phyloP scores from a whole-genome alignment of 2,329 filamentous ascomycete species.

The Trichoderma sp. region DNA sequence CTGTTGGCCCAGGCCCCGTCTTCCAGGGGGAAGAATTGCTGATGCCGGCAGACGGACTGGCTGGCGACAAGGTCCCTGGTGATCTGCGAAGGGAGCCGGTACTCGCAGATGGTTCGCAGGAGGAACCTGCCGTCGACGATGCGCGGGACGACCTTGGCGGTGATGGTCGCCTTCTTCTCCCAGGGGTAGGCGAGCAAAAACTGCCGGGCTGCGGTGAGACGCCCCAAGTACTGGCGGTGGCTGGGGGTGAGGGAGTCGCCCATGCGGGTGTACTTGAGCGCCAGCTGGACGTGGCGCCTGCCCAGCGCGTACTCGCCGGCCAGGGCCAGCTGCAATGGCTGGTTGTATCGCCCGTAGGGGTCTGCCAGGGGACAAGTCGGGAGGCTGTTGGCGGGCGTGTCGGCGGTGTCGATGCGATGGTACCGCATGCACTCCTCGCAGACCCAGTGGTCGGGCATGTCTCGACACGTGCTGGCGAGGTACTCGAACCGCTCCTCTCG shows the following conservation, averaged over 20 bases:
- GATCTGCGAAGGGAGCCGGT: background rate
- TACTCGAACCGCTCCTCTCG: constrained; percentile 5
- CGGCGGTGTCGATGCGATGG: background rate
- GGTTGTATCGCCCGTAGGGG: background rate
- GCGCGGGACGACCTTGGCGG: background rate
- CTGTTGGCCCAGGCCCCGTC: background rate
- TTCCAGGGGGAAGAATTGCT: background rate
- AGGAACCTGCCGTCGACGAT: constrained; percentile 8
- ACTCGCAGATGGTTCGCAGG: background rate
- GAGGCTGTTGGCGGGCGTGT: background rate
- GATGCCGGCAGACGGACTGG: constrained; percentile 8
- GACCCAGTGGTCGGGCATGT: constrained; percentile 29
- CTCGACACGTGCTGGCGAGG: constrained; percentile 23
- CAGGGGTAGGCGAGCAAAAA: background rate
- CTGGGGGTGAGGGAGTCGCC: background rate
- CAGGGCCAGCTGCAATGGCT: background rate
- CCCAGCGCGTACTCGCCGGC: background rate
- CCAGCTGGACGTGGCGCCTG: constrained; percentile 27
- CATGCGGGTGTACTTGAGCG: constrained; percentile 30
- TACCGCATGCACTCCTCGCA: constrained; percentile 27
- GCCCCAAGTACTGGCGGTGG: background rate
- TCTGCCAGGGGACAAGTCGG: background rate
- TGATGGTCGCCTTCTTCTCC: background rate
- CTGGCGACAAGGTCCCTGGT: background rate
- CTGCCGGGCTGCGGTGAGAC: background rate